phyloP scores from a whole-genome alignment of 441 rosid species.

The Mallotus repandus region DNA sequence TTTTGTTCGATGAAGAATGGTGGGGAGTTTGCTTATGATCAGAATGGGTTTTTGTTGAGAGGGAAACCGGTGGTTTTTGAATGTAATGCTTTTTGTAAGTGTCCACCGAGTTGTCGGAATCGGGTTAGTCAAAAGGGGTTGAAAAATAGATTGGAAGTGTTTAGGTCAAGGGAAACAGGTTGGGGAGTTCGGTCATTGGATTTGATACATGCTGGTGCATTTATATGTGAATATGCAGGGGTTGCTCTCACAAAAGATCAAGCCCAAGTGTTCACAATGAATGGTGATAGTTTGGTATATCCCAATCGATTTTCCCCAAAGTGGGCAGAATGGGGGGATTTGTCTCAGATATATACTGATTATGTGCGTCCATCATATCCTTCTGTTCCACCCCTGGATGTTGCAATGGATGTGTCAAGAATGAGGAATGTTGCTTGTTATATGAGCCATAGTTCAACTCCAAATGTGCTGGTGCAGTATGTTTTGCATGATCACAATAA shows the following conservation, averaged over 20 bases:
- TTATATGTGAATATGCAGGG: slow-evolving; percentile 89
- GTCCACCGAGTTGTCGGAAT: slow-evolving; percentile 78
- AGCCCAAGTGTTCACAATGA: slow-evolving; percentile 74
- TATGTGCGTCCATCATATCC: slow-evolving; percentile 57
- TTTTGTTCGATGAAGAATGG: slow-evolving; percentile 71
- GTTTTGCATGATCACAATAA: slow-evolving; percentile 82
- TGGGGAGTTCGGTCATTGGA: slow-evolving; percentile 94
- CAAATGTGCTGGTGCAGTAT: slow-evolving; percentile 78
- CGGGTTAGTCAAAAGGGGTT: slow-evolving; percentile 79
- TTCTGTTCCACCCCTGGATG: slow-evolving; percentile 72
- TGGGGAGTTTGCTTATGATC: slow-evolving; percentile 78
- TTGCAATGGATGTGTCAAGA: slow-evolving; percentile 79
- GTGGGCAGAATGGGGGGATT: slow-evolving; percentile 88
- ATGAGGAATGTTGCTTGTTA: slow-evolving; percentile 88
- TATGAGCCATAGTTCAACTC: slow-evolving; percentile 72
- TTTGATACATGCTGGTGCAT: slow-evolving; percentile 81
- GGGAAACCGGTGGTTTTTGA: slow-evolving; percentile 75
- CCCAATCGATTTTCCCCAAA: slow-evolving; percentile 71
- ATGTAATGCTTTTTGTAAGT: slow-evolving; percentile 73
- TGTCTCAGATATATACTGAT: slow-evolving; percentile 50
- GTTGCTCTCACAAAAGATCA: slow-evolving; percentile 85
- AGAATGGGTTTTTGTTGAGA: slow-evolving; percentile 61
- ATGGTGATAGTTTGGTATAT: slow-evolving; percentile 74
- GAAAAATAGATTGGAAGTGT: slow-evolving; percentile 70
- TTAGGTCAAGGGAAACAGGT: slow-evolving; percentile 82